Evolutionary conservation across 176 grass and related monocot species (phyloP).

Genomic region (Calamus simplicifolius): DNA sequence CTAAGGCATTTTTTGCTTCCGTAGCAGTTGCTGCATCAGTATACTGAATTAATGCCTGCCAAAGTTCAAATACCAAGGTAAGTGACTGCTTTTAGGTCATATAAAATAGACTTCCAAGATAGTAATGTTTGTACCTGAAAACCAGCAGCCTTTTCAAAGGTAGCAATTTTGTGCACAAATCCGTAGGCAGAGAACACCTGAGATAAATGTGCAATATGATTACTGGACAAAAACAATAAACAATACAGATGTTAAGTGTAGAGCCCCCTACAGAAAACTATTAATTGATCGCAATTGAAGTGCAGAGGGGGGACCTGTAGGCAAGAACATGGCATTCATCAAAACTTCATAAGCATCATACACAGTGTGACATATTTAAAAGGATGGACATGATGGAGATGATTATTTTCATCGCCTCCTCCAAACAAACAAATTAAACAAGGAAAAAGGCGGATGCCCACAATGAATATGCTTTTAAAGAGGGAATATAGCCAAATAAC

Average conservation of each 20-base stretch:
- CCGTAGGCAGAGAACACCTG: constrained; percentile 98
- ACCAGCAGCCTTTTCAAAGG: constrained; percentile 98
- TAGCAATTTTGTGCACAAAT: constrained; percentile 97
- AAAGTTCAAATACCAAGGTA: constrained; percentile 19
- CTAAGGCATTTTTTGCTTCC: constrained; percentile 78
- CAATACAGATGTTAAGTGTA: background rate
- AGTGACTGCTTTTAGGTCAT: background rate
- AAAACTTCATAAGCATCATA: constrained; percentile 1
- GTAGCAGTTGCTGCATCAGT: constrained; percentile 81
- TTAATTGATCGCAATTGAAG: background rate
- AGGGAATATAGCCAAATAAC: too few species aligned
- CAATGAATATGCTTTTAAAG: too few species aligned
- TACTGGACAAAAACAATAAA: too few species aligned
- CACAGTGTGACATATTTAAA: background rate
- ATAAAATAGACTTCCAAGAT: background rate
- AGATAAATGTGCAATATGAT: background rate
- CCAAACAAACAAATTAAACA: background rate
- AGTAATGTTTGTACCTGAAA: constrained; percentile 50
- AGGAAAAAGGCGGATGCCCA: background rate
- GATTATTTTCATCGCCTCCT: background rate
- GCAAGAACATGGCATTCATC: background rate
- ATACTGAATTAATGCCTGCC: constrained; percentile 88
- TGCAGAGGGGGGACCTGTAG: background rate
- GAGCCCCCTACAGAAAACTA: background rate
- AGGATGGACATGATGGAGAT: background rate